Evolutionary conservation across 805 yeast genomes (phyloP).

Genomic region (Pichia cephalocereana): DNA sequence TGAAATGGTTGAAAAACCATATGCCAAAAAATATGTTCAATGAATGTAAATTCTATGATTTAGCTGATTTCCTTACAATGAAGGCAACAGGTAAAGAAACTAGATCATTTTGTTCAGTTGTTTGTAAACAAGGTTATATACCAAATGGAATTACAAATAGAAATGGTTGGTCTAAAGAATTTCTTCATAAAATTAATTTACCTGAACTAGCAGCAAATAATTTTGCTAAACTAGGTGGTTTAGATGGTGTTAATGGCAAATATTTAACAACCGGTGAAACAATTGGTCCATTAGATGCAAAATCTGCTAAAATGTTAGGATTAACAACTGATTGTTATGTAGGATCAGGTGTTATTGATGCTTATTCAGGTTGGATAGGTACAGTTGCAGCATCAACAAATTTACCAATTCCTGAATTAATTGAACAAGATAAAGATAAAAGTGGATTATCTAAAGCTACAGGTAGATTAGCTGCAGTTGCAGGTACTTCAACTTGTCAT

Average conservation of each 20-base stretch:
- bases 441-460: constrained; percentile 50
- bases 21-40: constrained; percentile 52
- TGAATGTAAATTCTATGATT: constrained; percentile 74
- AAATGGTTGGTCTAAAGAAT: constrained; percentile 86
- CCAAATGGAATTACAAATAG: constrained; percentile 90
- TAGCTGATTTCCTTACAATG: constrained; percentile 86
- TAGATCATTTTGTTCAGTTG: constrained; percentile 81
- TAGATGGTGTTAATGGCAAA: constrained; percentile 59
- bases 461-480: constrained; percentile 93
- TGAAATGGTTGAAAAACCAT: constrained; percentile 89
- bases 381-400: constrained; percentile 90
- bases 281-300: constrained; percentile 60
- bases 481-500: constrained; percentile 98
- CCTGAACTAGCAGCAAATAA: constrained; percentile 71
- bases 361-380: constrained; percentile 98
- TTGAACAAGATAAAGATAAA: constrained; percentile 37
- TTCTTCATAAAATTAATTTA: constrained; percentile 58
- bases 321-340: constrained; percentile 72
- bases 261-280: constrained; percentile 84
- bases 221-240: constrained; percentile 77
- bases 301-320: constrained; percentile 78
- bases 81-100: constrained; percentile 84
- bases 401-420: constrained; percentile 39
- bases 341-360: constrained; percentile 95
- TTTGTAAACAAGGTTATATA: constrained; percentile 91